phyloP scores from a whole-genome alignment of 176 grass and related monocot species.

The Aegilops speltoides region DNA sequence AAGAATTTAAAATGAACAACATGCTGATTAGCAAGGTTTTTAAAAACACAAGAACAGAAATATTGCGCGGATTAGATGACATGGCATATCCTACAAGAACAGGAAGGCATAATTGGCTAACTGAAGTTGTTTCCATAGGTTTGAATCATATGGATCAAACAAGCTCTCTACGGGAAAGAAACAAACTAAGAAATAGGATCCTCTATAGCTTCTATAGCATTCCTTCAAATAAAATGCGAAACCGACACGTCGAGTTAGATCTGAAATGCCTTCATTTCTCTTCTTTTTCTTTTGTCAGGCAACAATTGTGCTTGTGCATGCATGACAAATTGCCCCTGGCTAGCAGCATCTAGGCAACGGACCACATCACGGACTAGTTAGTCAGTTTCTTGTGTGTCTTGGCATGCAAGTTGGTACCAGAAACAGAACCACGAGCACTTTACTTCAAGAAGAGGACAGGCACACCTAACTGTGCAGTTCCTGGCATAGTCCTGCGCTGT shows the following conservation, averaged over 20 bases:
- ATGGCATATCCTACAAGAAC: neutral
- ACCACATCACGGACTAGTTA: constrained; percentile 8
- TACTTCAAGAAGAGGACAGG: neutral
- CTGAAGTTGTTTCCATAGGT: neutral
- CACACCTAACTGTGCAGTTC: constrained; percentile 15
- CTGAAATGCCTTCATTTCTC: neutral
- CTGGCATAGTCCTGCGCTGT: neutral
- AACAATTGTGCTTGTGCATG: neutral
- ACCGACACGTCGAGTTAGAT: neutral
- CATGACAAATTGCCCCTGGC: neutral
- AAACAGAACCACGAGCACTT: constrained; percentile 20
- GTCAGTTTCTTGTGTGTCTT: constrained; percentile 6
- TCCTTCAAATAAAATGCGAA: neutral
- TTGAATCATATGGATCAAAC: neutral
- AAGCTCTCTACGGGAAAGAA: neutral
- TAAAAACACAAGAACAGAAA: neutral
- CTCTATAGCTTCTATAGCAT: neutral
- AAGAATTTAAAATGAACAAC: no score
- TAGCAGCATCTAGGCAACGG: neutral
- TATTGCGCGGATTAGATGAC: neutral
- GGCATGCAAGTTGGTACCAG: constrained; percentile 11
- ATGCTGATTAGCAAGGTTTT: neutral
- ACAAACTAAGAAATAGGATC: neutral
- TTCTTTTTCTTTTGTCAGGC: neutral
- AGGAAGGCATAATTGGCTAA: neutral